These are phyloP conservation scores for Apostasia shenzhenica DNA, from an alignment of 106 monocot genomes.

Conservation along the genomic window DNA sequence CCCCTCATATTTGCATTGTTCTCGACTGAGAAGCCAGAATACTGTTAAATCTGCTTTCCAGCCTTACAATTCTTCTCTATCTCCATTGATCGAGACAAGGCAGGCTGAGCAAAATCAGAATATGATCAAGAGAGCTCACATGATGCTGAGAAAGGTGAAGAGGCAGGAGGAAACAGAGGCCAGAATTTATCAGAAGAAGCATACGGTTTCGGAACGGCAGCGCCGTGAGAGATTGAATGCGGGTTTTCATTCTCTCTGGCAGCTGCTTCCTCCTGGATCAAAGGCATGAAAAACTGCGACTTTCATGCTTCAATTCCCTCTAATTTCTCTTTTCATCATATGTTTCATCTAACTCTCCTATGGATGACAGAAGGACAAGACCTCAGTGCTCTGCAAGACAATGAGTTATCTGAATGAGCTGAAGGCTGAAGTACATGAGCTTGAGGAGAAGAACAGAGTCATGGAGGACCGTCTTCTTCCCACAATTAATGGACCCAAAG, in stretches of 20 bases:
- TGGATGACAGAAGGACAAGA: slow-evolving; percentile 72
- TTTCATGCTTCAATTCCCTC: no score
- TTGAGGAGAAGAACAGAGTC: slow-evolving; percentile 52
- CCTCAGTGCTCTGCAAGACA: slow-evolving; percentile 54
- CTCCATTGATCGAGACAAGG: neutral
- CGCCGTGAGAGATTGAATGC: slow-evolving; percentile 3
- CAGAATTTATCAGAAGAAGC: slow-evolving; percentile 49
- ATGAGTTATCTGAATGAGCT: slow-evolving; percentile 39
- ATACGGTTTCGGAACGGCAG: slow-evolving; percentile 58
- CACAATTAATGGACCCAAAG: neutral
- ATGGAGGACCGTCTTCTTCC: slow-evolving; percentile 25
- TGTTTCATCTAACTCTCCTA: neutral
- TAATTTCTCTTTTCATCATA: no score
- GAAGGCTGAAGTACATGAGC: slow-evolving; percentile 42
- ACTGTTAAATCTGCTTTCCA: slow-evolving; percentile 26
- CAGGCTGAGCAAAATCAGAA: slow-evolving; percentile 21
- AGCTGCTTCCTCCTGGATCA: slow-evolving; percentile 3
- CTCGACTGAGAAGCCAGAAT: no score
- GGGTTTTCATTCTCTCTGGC: neutral
- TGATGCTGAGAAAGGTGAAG: slow-evolving; percentile 30
- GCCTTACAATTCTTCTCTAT: slow-evolving; percentile 21
- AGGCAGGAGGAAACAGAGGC: neutral
- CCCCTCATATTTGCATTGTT: neutral
- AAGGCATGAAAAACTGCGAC: neutral
- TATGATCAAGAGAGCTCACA: slow-evolving; percentile 46